These are phyloP conservation scores for Aspergillus sp. DNA, from an alignment of 2,329 filamentous ascomycete genomes.

Conservation along the genomic window DNA sequence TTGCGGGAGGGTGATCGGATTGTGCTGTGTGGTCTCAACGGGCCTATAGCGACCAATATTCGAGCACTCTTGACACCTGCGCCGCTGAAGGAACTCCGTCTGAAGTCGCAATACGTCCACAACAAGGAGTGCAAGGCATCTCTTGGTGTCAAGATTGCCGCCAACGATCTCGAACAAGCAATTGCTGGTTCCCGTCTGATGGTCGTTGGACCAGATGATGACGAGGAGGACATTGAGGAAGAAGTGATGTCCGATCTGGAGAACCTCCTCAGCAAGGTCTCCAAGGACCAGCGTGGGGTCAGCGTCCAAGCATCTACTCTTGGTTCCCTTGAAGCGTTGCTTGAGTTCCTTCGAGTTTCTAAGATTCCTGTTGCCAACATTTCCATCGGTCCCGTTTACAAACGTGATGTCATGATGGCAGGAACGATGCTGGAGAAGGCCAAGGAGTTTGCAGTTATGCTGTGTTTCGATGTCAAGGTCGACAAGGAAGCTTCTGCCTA, in stretches of 20 bases:
- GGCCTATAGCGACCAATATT: conserved; percentile 89
- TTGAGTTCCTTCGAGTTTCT: conserved; percentile 90
- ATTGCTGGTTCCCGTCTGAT: conserved; percentile 93
- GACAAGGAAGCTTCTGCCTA: conserved; percentile 91
- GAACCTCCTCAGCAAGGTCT: conserved; percentile 81
- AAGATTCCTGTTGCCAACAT: conserved; percentile 98
- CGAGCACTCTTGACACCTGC: conserved; percentile 88
- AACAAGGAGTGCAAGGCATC: conserved; percentile 99
- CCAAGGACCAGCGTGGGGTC: conserved; percentile 87
- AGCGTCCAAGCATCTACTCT: conserved; percentile 95
- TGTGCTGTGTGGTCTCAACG: conserved; percentile 92
- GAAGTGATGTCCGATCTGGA: conserved; percentile 94
- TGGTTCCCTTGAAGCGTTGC: conserved; percentile 86
- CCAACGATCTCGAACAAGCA: conserved; percentile 87
- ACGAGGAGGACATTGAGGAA: conserved; percentile 92
- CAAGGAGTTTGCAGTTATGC: conserved; percentile 95
- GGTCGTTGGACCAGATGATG: conserved; percentile 88
- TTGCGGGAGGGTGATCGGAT: conserved; percentile 89
- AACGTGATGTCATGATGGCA: conserved; percentile 90
- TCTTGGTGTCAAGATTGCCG: conserved; percentile 96
- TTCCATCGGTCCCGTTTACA: conserved; percentile 93
- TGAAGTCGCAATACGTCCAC: conserved; percentile 95
- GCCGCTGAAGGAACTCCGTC: conserved; percentile 82
- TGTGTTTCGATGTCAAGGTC: conserved; percentile 98
- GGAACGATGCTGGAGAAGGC: conserved; percentile 95